Base-by-base conservation (phyloP, 2,329 filamentous ascomycete genomes). In the Clarireedia homoeocarpa region DNA sequence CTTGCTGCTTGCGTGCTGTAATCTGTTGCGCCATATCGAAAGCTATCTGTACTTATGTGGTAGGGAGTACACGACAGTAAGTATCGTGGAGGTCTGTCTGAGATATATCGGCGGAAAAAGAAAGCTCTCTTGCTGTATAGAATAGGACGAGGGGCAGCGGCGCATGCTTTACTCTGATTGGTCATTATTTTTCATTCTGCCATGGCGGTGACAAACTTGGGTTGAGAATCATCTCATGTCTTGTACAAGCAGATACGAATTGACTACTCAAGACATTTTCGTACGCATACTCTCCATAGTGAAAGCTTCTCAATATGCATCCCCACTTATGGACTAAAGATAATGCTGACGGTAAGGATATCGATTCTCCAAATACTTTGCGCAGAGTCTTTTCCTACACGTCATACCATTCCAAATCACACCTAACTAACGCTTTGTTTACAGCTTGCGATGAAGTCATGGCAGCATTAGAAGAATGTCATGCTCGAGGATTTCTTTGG, bases 371-470 rank as follows among this genome's bases (percentile, higher is more conserved):
- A 7, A n/a, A 23, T 46, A 27, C 9, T 10, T 45, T 36, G 36
- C 12, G 40, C 14, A 49, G 40, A 20, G 36, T 46, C 53, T 2
- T 20, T 20, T 59, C 20, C 27, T n/a, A 44, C 38, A 24, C 20
- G 51, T 51, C 27, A 17, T 9, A 45, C 17, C 53, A 38, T 34
- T 55, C 44, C 10, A 15, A 45, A 30, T 27, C 20, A 27, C 42
- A 10, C 14, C 56, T 51, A 10, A n/a, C 56, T 65, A 61, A 62
- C 51, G 50, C 52, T 60, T 60, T 46, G 57, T 61, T 60, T 47
- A 58, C 67, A 99, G 94, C 87, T 68, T 99, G 94, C 80, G 89
- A 92, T 72, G 91, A 95, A 65, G 83, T 99, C 71, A 96, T 97
- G 84, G 85, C 79, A 51, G 88, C 89, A 48, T 89, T 99, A 64